A percentile compares a stretch with the other conserved stretches of the same genome.
These are phyloP conservation scores for Citrullus mucosospermus DNA, from an alignment of 306 rosid species.

Conservation along the genomic window DNA sequence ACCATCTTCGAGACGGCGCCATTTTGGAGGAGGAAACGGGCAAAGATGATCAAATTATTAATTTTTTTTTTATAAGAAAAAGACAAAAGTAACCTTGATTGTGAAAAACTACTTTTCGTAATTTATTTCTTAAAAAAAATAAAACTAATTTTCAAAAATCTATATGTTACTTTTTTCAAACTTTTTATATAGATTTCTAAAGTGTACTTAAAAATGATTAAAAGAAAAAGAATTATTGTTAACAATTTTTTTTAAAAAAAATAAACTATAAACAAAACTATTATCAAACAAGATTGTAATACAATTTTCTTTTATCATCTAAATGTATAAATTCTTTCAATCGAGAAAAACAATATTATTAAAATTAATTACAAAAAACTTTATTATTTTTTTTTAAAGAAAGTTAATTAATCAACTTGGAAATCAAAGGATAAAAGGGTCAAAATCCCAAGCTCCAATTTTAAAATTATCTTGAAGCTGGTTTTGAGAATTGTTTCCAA, in stretches of 20 bases:
- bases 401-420: conserved; percentile 20
- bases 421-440: conserved; percentile 56
- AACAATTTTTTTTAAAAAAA: neutral
- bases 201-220: neutral
- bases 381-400: neutral
- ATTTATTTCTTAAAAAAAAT: neutral
- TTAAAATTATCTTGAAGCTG: conserved; percentile 39
- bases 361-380: neutral
- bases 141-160: neutral
- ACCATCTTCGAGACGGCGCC: neutral
- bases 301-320: neutral
- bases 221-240: neutral
- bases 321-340: neutral
- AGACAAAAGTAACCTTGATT: neutral
- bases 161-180: neutral
- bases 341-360: neutral
- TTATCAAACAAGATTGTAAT: neutral
- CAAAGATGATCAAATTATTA: neutral
- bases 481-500: conserved; percentile 31
- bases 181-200: neutral
- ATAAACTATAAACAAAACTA: neutral
- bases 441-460: conserved; percentile 79
- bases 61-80: neutral
- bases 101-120: neutral
- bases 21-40: neutral